Conservation (phyloP, 2,329 filamentous ascomycete genomes). For the Fusarium pseudocircinatum region DNA sequence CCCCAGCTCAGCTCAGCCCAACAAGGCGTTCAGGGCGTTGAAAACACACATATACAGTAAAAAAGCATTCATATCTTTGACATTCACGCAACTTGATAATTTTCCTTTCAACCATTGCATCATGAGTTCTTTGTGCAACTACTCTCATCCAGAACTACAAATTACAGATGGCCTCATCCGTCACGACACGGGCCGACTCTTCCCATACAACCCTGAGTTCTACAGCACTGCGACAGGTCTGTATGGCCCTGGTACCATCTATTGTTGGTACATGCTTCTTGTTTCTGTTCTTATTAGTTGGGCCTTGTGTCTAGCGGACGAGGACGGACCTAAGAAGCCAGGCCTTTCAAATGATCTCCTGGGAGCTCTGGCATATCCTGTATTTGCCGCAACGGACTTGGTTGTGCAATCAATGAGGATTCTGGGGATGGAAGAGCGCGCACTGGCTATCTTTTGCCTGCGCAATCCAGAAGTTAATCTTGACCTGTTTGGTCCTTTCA, state of each 20-base stretch:
- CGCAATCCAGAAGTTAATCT: background rate
- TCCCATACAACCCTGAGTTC: slow-evolving; percentile 21
- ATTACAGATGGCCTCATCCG: background rate
- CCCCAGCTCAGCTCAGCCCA: background rate
- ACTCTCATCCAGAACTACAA: slow-evolving; percentile 10
- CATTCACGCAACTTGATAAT: too few species aligned
- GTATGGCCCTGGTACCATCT: slow-evolving; percentile 9
- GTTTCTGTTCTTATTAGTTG: background rate
- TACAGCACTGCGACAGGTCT: background rate
- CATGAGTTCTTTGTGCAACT: slow-evolving; percentile 20
- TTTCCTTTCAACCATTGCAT: fast-evolving
- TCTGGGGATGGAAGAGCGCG: background rate
- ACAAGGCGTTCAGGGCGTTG: background rate
- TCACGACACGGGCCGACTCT: background rate
- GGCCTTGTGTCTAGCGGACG: background rate
- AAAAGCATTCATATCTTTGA: background rate
- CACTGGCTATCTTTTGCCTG: slow-evolving; percentile 5
- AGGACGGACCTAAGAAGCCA: background rate
- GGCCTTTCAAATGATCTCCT: slow-evolving; percentile 6
- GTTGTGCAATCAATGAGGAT: background rate
- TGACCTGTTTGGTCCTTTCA: background rate
- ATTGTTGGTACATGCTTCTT: slow-evolving; percentile 21
- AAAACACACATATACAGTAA: background rate
- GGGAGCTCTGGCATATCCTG: slow-evolving; percentile 6
- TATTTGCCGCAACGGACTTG: slow-evolving; percentile 11